phyloP scores from a whole-genome alignment of 2,329 filamentous ascomycete genomes.

The Akanthomyces lecanii region DNA sequence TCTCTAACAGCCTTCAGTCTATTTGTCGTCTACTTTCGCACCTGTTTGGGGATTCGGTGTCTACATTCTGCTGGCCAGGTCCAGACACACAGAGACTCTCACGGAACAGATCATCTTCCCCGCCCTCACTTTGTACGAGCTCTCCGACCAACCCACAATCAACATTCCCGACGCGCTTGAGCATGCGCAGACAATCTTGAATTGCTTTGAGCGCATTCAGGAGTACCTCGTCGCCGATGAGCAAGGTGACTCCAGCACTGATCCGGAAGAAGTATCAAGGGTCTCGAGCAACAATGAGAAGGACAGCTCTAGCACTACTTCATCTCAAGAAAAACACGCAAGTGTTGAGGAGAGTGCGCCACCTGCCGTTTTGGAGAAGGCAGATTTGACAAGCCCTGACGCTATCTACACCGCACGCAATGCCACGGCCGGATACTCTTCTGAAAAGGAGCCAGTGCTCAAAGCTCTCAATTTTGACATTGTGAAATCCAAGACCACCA shows the following conservation, averaged over 20 bases:
- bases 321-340: background rate
- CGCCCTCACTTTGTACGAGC: slow-evolving; percentile 21
- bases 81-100: slow-evolving; percentile 17
- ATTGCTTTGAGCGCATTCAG: slow-evolving; percentile 22
- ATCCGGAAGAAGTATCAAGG: background rate
- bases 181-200: slow-evolving; percentile 22
- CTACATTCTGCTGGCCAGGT: slow-evolving; percentile 19
- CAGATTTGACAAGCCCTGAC: background rate
- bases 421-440: slow-evolving; percentile 17
- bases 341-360: background rate
- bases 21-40: slow-evolving; percentile 19
- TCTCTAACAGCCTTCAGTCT: slow-evolving; percentile 2
- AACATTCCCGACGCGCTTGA: slow-evolving; percentile 21
- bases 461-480: slow-evolving; percentile 19
- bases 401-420: slow-evolving; percentile 3
- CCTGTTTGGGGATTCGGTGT: slow-evolving; percentile 22
- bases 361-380: background rate
- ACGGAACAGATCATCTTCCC: slow-evolving; percentile 23
- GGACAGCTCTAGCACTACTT: background rate
- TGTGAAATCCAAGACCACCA: slow-evolving; percentile 20
- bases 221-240: slow-evolving; percentile 22
- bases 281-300: background rate
- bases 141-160: slow-evolving; percentile 22
- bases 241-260: slow-evolving; percentile 12
- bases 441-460: slow-evolving; percentile 9